Evolutionary conservation across 2,329 filamentous ascomycete species (phyloP).

Genomic region (Coniochaeta sp.): DNA sequence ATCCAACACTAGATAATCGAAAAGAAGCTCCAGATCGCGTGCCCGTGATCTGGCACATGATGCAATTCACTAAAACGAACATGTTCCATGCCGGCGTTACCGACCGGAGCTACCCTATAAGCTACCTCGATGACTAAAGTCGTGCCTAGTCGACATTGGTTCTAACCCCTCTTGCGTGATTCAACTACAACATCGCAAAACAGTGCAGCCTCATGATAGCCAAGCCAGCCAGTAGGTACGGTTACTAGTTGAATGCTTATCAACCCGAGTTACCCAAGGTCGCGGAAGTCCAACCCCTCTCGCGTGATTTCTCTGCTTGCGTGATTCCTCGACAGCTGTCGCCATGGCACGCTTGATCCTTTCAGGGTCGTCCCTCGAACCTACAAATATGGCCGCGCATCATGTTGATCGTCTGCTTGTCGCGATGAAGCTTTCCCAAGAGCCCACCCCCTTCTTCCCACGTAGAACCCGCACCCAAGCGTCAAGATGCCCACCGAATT

Average conservation of each 20-base stretch:
- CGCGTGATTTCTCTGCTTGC: neutral
- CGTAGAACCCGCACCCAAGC: neutral
- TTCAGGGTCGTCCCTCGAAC: neutral
- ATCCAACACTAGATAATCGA: no score
- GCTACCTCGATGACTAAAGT: no score
- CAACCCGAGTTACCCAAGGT: neutral
- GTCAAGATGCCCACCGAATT: conserved; percentile 41
- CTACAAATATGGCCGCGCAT: neutral
- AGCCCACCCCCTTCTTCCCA: neutral
- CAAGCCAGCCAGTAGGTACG: no score
- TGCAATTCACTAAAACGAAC: neutral
- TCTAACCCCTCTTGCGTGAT: neutral
- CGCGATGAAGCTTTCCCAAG: no score
- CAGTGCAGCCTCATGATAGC: no score
- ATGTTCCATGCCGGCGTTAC: no score
- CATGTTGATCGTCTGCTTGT: neutral
- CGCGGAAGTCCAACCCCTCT: neutral
- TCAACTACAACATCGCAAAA: no score
- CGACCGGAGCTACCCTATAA: no score
- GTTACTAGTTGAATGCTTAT: neutral
- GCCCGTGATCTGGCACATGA: neutral
- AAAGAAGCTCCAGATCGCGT: no score
- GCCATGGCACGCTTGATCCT: neutral
- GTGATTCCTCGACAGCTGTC: neutral
- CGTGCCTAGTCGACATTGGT: no score